A percentile compares a stretch with the other conserved stretches of the same genome.
Conservation (phyloP, 225 moss, liverwort and hornwort species). For the Sphagnum tenellum region DNA sequence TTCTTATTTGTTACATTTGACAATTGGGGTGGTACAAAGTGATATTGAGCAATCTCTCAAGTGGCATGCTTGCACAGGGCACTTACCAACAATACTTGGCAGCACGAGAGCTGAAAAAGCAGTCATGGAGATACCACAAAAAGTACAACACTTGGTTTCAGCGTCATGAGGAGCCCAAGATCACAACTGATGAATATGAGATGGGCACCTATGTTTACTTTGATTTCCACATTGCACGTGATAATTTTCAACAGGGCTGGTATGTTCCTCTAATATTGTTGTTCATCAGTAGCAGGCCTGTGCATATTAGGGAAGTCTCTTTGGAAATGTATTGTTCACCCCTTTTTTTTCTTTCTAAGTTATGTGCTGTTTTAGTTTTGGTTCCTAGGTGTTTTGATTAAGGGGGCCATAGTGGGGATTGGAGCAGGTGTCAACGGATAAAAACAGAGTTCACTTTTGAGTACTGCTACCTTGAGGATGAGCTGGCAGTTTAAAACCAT, state of each 20-base stretch:
- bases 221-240: constrained; percentile 87
- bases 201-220: constrained; percentile 98
- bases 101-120: constrained; percentile 90
- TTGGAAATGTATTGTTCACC: too few relatives aligned
- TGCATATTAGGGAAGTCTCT: too few relatives aligned
- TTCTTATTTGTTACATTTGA: too few relatives aligned
- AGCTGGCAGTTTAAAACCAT: constrained; percentile 39
- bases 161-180: constrained; percentile 94
- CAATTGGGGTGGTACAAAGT: too few relatives aligned
- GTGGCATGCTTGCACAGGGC: constrained; percentile 28
- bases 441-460: constrained; percentile 59
- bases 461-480: constrained; percentile 59
- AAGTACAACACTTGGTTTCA: constrained; percentile 98
- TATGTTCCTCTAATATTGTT: constrained; percentile 15
- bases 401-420: background rate
- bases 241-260: constrained; percentile 97
- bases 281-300: too few relatives aligned
- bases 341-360: too few relatives aligned
- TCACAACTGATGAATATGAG: constrained; percentile 89
- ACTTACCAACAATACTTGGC: constrained; percentile 97
- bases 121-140: constrained; percentile 97
- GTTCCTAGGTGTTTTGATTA: too few relatives aligned
- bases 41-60: too few relatives aligned
- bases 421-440: constrained; percentile 59
- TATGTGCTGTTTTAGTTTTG: too few relatives aligned